Conservation (phyloP, 352 stramenopile species). For the Blastocystis hominis region DNA sequence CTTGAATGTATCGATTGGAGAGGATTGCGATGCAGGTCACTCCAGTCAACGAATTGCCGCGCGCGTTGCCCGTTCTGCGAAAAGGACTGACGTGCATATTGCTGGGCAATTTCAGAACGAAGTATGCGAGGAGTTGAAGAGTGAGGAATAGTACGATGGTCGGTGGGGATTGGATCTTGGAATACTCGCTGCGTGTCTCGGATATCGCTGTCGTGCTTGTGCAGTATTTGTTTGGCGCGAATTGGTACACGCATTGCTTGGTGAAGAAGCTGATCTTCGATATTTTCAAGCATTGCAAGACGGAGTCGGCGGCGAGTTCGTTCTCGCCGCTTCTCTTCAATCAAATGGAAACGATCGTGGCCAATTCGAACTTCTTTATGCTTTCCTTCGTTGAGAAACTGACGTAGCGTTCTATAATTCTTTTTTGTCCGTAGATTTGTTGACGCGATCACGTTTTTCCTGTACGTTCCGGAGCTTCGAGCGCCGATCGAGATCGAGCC, state of each 20-base stretch:
- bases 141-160: no score
- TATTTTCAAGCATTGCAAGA: not conserved
- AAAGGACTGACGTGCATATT: no score
- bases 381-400: not conserved
- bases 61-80: no score
- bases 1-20: not conserved
- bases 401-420: not conserved
- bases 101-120: no score
- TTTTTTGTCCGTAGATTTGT: not conserved
- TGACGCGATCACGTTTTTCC: not conserved
- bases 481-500: not conserved
- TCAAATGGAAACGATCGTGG: not conserved
- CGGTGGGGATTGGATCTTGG: no score
- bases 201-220: no score
- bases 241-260: not conserved
- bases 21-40: not conserved
- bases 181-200: no score
- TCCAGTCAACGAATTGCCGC: not conserved
- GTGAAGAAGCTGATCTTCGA: not conserved
- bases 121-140: no score
- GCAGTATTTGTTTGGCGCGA: not conserved
- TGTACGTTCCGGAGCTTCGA: not conserved
- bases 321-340: not conserved
- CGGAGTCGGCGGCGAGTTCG: not conserved
- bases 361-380: not conserved